phyloP scores from a whole-genome alignment of 768 basidiomycete species.

The Phylloporus arenicola region DNA sequence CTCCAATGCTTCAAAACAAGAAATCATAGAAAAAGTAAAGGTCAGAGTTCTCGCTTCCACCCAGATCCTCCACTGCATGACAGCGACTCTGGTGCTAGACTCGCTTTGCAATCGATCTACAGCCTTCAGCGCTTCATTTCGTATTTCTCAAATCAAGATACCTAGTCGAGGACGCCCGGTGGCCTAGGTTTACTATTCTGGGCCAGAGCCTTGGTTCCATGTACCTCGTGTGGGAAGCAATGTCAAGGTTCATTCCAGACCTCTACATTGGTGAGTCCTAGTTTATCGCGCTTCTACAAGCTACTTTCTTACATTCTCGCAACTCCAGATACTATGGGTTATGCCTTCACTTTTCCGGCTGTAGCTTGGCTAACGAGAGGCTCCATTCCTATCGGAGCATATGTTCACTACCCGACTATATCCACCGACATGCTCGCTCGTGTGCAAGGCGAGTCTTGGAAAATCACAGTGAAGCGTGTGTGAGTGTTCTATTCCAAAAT shows the following conservation, averaged over 20 bases:
- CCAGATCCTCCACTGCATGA: neutral
- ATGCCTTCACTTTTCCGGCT: slow-evolving; percentile 87
- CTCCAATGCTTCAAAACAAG: slow-evolving; percentile 66
- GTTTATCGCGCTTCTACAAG: neutral
- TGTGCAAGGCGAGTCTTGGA: slow-evolving; percentile 40
- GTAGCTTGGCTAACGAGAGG: slow-evolving; percentile 52
- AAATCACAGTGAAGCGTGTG: slow-evolving; percentile 21
- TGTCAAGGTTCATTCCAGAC: slow-evolving; percentile 76
- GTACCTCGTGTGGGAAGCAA: slow-evolving; percentile 76
- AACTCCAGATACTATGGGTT: slow-evolving; percentile 89
- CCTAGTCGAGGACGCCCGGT: slow-evolving; percentile 75
- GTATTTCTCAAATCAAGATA: slow-evolving; percentile 69
- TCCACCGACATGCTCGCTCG: slow-evolving; percentile 90
- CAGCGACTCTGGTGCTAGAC: slow-evolving; percentile 38
- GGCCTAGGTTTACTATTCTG: slow-evolving; percentile 87
- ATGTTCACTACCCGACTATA: slow-evolving; percentile 96
- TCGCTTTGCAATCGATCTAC: slow-evolving; percentile 74
- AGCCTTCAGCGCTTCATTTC: slow-evolving; percentile 66
- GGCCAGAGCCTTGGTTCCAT: slow-evolving; percentile 91
- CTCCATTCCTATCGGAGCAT: slow-evolving; percentile 74
- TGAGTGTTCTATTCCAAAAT: slow-evolving; percentile 8
- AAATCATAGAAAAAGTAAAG: slow-evolving; percentile 78
- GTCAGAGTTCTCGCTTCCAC: slow-evolving; percentile 33
- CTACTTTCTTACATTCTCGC: neutral
- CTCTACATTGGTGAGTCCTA: slow-evolving; percentile 72